phyloP scores from a whole-genome alignment of 2,329 filamentous ascomycete species.

The Talaromyces marneffei region DNA sequence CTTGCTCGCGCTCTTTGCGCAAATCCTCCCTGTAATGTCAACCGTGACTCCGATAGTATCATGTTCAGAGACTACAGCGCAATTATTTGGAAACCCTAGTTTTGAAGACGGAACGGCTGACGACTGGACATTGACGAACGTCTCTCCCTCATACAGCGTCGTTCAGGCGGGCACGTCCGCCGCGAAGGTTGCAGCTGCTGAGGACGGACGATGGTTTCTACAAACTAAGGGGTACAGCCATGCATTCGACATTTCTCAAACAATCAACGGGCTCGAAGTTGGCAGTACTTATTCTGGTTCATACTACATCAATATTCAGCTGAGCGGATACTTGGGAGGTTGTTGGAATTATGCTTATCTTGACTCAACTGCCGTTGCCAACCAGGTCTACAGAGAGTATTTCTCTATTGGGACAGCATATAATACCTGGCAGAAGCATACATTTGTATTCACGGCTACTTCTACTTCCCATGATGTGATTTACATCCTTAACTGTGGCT shows the following conservation, averaged over 20 bases:
- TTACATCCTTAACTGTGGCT: not conserved
- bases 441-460: constrained; percentile 1
- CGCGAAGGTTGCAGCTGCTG: not conserved
- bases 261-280: not conserved
- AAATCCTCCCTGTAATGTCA: not conserved
- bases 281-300: constrained; percentile 1
- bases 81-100: constrained; percentile 1
- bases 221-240: not conserved
- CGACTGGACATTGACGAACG: not conserved
- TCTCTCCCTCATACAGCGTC: not conserved
- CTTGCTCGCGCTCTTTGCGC: constrained; percentile 1
- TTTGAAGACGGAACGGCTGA: not conserved
- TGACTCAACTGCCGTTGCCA: not conserved
- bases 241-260: constrained; percentile 3
- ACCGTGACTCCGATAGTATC: not conserved
- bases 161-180: not conserved
- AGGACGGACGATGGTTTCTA: constrained; percentile 1
- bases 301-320: not conserved
- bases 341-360: constrained; percentile 6
- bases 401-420: not conserved
- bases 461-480: not conserved
- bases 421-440: not conserved
- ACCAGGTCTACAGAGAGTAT: not conserved
- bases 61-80: not conserved
- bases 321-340: too few species aligned